Evolutionary conservation across 2,329 filamentous ascomycete genomes (phyloP).

Genomic region (Sclerotinia nivalis): DNA sequence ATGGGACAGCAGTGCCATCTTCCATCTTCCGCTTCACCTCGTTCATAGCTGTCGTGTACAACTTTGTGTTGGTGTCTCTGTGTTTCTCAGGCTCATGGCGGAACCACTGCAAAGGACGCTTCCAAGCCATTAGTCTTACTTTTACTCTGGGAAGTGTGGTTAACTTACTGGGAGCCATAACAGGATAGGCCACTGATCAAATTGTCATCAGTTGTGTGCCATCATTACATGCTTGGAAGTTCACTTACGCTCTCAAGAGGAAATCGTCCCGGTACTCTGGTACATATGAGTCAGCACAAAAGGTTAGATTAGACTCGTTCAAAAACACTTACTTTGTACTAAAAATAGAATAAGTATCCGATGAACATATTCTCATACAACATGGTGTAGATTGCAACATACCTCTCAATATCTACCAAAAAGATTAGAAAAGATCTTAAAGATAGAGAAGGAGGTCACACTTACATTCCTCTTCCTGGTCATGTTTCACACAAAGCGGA

Average conservation of each 20-base stretch:
- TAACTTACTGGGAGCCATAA: slow-evolving; percentile 6
- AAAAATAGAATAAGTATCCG: neutral
- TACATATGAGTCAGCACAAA: neutral
- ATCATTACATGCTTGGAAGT: neutral
- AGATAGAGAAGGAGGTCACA: neutral
- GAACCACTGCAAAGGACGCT: slow-evolving; percentile 1
- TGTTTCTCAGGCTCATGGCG: slow-evolving; percentile 7
- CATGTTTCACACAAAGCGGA: neutral
- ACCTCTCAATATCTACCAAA: neutral
- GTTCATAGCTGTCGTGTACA: neutral
- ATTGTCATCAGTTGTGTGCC: neutral
- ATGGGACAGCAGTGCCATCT: slow-evolving; percentile 5
- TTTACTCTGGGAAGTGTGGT: neutral
- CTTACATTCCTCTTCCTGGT: slow-evolving; percentile 12
- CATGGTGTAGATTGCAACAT: neutral
- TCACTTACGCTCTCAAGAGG: slow-evolving; percentile 1
- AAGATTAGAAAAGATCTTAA: neutral
- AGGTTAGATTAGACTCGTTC: neutral
- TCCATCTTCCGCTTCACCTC: neutral
- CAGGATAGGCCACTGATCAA: neutral
- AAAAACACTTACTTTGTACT: slow-evolving; percentile 6
- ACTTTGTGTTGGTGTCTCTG: neutral
- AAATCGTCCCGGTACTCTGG: slow-evolving; percentile 1
- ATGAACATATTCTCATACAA: neutral
- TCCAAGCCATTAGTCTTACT: neutral